phyloP scores from a whole-genome alignment of 345 rosid genomes.

The Camelina sativa region DNA sequence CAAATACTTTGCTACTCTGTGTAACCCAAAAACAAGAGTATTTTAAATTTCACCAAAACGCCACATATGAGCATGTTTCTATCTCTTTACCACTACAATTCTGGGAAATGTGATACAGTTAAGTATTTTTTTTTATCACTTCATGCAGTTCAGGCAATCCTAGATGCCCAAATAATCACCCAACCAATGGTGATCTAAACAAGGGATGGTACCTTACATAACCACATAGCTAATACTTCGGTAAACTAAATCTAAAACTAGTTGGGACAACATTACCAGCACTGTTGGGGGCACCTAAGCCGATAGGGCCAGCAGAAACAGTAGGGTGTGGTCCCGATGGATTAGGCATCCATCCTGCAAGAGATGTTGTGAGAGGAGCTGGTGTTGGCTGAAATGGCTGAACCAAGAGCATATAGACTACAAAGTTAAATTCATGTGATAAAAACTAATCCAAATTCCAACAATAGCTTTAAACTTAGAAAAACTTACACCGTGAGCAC shows the following conservation, averaged over 20 bases:
- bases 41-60: neutral
- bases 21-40: neutral
- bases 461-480: conserved; percentile 13
- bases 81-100: conserved; percentile 19
- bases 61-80: neutral
- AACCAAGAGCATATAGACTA: conserved; percentile 14
- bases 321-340: conserved; percentile 53
- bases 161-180: neutral
- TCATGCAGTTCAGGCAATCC: conserved; percentile 16
- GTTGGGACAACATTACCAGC: conserved; percentile 44
- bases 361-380: conserved; percentile 54
- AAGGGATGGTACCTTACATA: neutral
- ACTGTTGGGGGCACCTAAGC: conserved; percentile 48
- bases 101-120: neutral
- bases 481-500: conserved; percentile 59
- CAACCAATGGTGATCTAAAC: conserved; percentile 8
- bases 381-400: conserved; percentile 60
- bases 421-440: conserved; percentile 5
- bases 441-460: conserved; percentile 15
- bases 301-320: conserved; percentile 52
- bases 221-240: neutral
- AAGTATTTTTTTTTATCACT: neutral
- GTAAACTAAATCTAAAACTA: conserved; percentile 5
- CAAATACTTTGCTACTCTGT: neutral
- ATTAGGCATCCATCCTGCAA: conserved; percentile 62